Evolutionary conservation across 2,329 filamentous ascomycete species (phyloP).

Genomic region (Cladosporium austrohemisphaericum): DNA sequence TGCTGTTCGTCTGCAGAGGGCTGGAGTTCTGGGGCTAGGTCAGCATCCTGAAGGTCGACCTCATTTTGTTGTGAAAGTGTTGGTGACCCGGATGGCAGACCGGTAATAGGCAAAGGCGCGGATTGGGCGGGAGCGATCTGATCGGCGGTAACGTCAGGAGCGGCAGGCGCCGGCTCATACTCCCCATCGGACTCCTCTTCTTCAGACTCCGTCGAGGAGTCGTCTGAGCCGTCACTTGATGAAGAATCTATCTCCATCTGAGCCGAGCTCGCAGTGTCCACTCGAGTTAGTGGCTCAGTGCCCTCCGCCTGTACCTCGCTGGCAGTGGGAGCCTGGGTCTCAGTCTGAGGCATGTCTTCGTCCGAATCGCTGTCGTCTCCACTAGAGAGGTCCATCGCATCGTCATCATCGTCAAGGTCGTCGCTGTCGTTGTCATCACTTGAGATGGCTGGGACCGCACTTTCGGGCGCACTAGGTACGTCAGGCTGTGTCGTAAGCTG

Average conservation of each 20-base stretch:
- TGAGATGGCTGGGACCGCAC: neutral
- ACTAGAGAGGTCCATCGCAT: slow-evolving; percentile 22
- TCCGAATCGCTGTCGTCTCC: slow-evolving; percentile 3
- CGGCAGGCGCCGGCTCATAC: slow-evolving; percentile 10
- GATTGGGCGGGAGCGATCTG: neutral
- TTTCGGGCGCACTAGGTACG: neutral
- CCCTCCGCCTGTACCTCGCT: neutral
- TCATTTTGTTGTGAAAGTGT: neutral
- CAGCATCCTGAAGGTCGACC: slow-evolving; percentile 27
- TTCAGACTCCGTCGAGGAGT: slow-evolving; percentile 18
- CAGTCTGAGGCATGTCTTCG: neutral
- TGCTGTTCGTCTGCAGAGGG: slow-evolving; percentile 22
- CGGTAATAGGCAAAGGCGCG: neutral
- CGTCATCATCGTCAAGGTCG: slow-evolving; percentile 21
- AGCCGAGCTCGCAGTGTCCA: neutral
- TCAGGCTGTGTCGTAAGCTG: neutral
- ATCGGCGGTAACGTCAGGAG: neutral
- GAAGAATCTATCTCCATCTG: slow-evolving; percentile 4
- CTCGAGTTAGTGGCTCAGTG: neutral
- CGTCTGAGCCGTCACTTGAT: slow-evolving; percentile 1
- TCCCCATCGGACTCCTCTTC: slow-evolving; percentile 17
- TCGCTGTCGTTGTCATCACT: no score
- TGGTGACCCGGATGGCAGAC: neutral
- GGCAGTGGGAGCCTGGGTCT: neutral
- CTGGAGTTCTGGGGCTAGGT: slow-evolving; percentile 41